A percentile compares a stretch with the other conserved stretches of the same genome.
These are phyloP conservation scores for Lonicera japonica DNA, from an alignment of 129 eudicot species.

Conservation along the genomic window DNA sequence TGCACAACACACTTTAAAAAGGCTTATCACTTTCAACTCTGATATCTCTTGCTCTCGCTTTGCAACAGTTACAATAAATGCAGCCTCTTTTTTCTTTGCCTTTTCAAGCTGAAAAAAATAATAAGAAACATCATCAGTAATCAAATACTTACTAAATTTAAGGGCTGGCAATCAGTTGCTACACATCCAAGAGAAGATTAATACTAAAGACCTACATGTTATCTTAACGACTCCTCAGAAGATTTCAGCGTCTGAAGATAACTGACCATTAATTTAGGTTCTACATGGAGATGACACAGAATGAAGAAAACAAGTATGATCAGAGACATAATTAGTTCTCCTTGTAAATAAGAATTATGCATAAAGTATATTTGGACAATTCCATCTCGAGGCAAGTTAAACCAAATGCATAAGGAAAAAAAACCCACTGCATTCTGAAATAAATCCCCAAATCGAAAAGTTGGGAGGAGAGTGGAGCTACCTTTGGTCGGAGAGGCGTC, in stretches of 20 bases:
- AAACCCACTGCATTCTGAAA: too few relatives aligned
- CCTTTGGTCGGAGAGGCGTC: too few relatives aligned
- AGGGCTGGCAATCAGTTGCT: background rate
- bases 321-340: background rate
- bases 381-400: too few relatives aligned
- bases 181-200: background rate
- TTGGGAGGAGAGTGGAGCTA: too few relatives aligned
- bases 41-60: conserved; percentile 97
- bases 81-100: conserved; percentile 96
- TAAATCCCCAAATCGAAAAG: too few relatives aligned
- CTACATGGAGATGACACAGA: conserved; percentile 32
- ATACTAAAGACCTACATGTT: conserved; percentile 51
- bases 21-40: conserved; percentile 65
- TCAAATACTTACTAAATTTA: background rate
- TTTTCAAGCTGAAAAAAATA: conserved; percentile 59
- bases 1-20: background rate
- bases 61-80: conserved; percentile 89
- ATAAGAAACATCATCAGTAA: background rate
- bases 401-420: too few relatives aligned
- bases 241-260: conserved; percentile 67
- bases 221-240: conserved; percentile 82
- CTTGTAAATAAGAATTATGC: background rate
- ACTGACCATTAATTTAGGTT: conserved; percentile 63
- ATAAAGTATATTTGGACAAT: too few relatives aligned
- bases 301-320: background rate